phyloP scores from a whole-genome alignment of 805 yeast species.

The Saccharomycopsis fodiens region DNA sequence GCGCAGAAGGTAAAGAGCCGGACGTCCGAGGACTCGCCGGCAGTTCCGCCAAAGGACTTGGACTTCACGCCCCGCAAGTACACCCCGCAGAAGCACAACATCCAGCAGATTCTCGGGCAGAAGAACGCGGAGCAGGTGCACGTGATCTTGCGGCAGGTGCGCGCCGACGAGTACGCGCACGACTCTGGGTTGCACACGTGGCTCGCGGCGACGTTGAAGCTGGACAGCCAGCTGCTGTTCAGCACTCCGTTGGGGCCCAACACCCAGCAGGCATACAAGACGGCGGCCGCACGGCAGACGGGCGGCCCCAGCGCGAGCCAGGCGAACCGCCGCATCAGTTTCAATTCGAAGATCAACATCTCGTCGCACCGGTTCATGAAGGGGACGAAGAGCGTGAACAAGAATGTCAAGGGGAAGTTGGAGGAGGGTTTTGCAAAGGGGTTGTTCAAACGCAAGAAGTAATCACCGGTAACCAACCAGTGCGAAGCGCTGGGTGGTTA shows the following conservation, averaged over 20 bases:
- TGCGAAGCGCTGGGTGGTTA: too few relatives aligned
- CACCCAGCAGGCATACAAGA: slow-evolving; percentile 17
- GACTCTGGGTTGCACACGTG: slow-evolving; percentile 19
- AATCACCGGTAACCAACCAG: too few relatives aligned
- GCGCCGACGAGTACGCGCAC: slow-evolving; percentile 16
- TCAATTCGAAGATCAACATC: slow-evolving; percentile 17
- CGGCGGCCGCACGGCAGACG: slow-evolving; percentile 11
- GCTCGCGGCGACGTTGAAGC: slow-evolving; percentile 17
- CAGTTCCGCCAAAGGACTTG: slow-evolving; percentile 20
- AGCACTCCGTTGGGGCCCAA: slow-evolving; percentile 13
- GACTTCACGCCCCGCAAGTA: slow-evolving; percentile 12
- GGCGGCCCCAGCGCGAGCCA: background rate
- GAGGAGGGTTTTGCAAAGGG: slow-evolving; percentile 17
- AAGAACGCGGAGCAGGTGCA: slow-evolving; percentile 16
- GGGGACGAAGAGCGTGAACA: slow-evolving; percentile 19
- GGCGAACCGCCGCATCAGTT: slow-evolving; percentile 14
- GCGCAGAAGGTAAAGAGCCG: background rate
- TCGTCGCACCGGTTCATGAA: slow-evolving; percentile 16
- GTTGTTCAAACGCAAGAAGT: slow-evolving; percentile 18
- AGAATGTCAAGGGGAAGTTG: slow-evolving; percentile 18
- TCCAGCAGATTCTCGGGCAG: slow-evolving; percentile 6
- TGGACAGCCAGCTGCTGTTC: background rate
- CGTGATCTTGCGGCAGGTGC: slow-evolving; percentile 13
- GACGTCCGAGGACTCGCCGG: slow-evolving; percentile 12
- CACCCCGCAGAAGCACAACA: slow-evolving; percentile 13